phyloP scores from a whole-genome alignment of 2,329 filamentous ascomycete genomes.

The Chaetomium strumarium region DNA sequence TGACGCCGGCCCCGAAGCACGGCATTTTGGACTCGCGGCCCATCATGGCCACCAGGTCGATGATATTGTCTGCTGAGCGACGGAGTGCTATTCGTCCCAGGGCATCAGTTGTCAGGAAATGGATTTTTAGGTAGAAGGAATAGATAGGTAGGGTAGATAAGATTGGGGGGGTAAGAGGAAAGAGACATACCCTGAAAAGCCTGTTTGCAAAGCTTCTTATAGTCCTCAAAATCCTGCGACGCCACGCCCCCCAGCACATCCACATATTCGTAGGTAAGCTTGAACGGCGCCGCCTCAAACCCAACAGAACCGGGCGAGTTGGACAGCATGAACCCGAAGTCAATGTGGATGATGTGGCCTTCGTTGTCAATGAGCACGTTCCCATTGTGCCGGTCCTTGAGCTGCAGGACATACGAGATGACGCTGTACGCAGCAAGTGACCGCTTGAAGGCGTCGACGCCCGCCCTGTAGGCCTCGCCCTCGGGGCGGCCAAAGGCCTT shows the following conservation, averaged over 20 bases:
- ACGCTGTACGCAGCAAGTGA: conserved; percentile 83
- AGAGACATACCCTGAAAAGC: conserved; percentile 64
- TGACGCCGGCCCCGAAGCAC: conserved; percentile 70
- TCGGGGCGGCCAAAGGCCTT: conserved; percentile 70
- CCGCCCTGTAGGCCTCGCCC: conserved; percentile 62
- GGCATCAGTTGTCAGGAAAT: no score
- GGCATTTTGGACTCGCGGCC: conserved; percentile 78
- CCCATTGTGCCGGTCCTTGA: conserved; percentile 82
- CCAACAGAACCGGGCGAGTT: conserved; percentile 80
- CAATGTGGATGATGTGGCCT: conserved; percentile 82
- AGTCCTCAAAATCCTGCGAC: conserved; percentile 65
- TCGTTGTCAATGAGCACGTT: conserved; percentile 82
- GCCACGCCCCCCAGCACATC: conserved; percentile 72
- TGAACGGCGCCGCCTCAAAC: conserved; percentile 82
- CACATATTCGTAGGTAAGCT: conserved; percentile 76
- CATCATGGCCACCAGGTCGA: conserved; percentile 81
- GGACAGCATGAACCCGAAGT: conserved; percentile 86
- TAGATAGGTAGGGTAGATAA: background rate
- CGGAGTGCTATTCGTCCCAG: conserved; percentile 54
- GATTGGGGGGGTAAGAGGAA: background rate
- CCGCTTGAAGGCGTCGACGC: conserved; percentile 71
- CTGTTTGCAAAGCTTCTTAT: conserved; percentile 74
- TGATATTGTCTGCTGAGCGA: conserved; percentile 71
- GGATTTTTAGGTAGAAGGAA: no score
- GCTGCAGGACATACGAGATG: conserved; percentile 75